Base-by-base conservation (phyloP, 805 yeast species). In the Schwanniomyces vanrijiae region DNA sequence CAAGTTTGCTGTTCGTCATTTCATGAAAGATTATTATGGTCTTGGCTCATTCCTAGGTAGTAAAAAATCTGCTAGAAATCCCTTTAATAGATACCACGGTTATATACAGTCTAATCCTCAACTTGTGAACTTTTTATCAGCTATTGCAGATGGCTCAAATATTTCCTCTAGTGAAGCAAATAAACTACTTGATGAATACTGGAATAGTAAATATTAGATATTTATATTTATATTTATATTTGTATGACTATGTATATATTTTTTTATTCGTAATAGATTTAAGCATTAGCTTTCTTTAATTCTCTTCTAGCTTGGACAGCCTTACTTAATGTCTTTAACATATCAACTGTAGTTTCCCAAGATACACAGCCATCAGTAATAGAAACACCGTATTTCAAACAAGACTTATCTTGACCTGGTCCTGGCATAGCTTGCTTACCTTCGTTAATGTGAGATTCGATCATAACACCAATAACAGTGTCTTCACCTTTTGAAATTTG, bases 361-460 rank as follows among this genome's bases (percentile, higher is more conserved):
- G 86, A 77, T 46, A 94, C 96, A 77, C 99, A 94, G 24, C 94
- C 96, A 69, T 94, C 99, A 51, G 99, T 94, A 68, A 94, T 90
- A 50, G 96, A 87, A 53, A 91, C 96, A 69, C 99, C 99, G 76
- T 91, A 89, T 65, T 87, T 82, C 65, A 90, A 76, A 46, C 81
- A 82, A 8, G 73, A 73, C 59, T 79, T 80, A 48, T 76, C 78
- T 51, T 73, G 76, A 38, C 68, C 69, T 3, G 51, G 52, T 11
- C 81, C 71, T 43, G 95, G 90, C 57, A 88, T 86, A 56, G 79
- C 76, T 72, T 92, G 99, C 69, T 84, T 85, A 58, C 99, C 99
- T 69, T 87, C 97, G 62, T 83, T 82, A 66, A 92, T 83, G 69
- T 92, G 82, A 28, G 94, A 85, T 76, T 92, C 99, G 61, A 92